Percentiles rank a stretch among this genome's conserved stretches.
phyloP scores from a whole-genome alignment of 345 rosid genomes.

The Salix viminalis region DNA sequence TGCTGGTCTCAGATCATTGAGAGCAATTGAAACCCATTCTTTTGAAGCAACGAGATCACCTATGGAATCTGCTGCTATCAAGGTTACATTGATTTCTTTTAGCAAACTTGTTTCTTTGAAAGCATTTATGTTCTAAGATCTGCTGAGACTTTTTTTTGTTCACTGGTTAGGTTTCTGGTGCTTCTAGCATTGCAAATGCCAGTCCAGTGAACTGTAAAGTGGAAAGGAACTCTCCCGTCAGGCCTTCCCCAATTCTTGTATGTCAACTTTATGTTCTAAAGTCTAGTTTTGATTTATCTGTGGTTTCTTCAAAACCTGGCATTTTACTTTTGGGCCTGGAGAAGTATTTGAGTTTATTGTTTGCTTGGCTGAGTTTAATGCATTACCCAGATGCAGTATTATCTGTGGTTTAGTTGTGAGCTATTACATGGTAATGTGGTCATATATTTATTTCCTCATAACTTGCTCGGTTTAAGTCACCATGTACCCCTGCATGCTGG shows the following conservation, averaged over 20 bases:
- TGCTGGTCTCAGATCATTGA: slow-evolving; percentile 58
- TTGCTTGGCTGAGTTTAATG: not conserved
- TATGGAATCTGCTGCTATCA: slow-evolving; percentile 53
- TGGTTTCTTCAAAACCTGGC: not conserved
- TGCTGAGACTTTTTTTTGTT: slow-evolving; percentile 3
- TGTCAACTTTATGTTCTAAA: slow-evolving; percentile 8
- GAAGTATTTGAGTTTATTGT: not conserved
- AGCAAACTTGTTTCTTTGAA: slow-evolving; percentile 9
- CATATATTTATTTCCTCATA: not conserved
- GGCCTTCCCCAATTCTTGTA: slow-evolving; percentile 65
- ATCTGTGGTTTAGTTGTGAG: not conserved
- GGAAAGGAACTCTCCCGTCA: slow-evolving; percentile 79
- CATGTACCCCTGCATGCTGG: not conserved
- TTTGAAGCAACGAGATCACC: slow-evolving; percentile 66
- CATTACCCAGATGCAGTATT: not conserved
- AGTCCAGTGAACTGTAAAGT: slow-evolving; percentile 63
- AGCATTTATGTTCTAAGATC: slow-evolving; percentile 10
- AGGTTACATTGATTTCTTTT: slow-evolving; percentile 30
- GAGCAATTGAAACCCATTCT: slow-evolving; percentile 51
- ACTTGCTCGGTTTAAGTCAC: not conserved
- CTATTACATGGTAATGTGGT: not conserved
- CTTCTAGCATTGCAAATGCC: slow-evolving; percentile 45
- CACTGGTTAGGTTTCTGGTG: slow-evolving; percentile 53
- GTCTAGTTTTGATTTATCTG: not conserved
- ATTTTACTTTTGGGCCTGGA: not conserved